Conservation (phyloP, 2,329 filamentous ascomycete genomes). For the Cercospora beticola region DNA sequence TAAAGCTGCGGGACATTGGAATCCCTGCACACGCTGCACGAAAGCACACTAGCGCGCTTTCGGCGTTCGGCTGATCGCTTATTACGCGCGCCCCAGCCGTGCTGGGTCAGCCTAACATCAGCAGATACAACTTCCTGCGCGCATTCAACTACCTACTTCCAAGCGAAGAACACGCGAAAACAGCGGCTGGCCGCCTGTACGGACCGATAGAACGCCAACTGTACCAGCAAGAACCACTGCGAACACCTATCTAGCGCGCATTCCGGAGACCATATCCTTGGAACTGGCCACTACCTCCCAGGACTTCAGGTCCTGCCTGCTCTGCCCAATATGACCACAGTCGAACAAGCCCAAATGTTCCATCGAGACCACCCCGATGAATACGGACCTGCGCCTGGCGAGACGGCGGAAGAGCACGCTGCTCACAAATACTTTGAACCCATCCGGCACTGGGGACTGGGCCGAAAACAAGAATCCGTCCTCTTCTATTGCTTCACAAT, state of each 20-base stretch:
- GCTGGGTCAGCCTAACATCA: conserved; percentile 8
- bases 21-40: background rate
- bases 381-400: conserved; percentile 29
- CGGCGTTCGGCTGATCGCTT: conserved; percentile 4
- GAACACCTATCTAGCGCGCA: background rate
- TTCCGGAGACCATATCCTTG: background rate
- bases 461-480: conserved; percentile 26
- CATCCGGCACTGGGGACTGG: conserved; percentile 35
- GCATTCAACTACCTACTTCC: background rate
- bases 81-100: background rate
- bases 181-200: background rate
- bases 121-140: background rate
- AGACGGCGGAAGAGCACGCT: conserved; percentile 34
- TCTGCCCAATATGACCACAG: conserved; percentile 18
- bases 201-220: background rate
- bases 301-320: background rate
- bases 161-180: background rate
- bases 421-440: conserved; percentile 27
- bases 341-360: conserved; percentile 20
- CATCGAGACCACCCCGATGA: conserved; percentile 19
- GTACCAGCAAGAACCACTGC: background rate
- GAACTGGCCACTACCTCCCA: background rate
- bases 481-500: conserved; percentile 36
- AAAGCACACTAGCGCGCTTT: background rate
- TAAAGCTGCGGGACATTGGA: conserved; percentile 7